Conservation (phyloP, 108 stramenopile species). For the Pseudonitzschia multiseries region DNA sequence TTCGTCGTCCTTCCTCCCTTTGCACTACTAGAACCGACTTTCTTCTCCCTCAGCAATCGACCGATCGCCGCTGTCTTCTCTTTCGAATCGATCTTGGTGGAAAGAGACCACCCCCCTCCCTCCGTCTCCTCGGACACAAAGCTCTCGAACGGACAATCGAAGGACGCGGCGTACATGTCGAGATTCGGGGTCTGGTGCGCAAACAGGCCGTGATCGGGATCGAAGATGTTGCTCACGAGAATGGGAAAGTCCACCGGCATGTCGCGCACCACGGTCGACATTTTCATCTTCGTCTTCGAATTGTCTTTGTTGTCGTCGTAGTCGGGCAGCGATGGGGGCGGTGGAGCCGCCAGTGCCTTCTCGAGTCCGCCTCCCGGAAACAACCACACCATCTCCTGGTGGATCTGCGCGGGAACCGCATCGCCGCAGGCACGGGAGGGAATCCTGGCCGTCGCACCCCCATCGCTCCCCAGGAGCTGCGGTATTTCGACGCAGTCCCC, state of each 20-base stretch:
- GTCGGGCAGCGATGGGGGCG: slow-evolving; percentile 63
- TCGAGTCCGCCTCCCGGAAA: slow-evolving; percentile 47
- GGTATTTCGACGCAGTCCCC: slow-evolving; percentile 64
- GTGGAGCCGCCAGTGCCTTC: slow-evolving; percentile 43
- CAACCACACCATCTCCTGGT: slow-evolving; percentile 63
- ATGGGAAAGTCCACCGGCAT: slow-evolving; percentile 72
- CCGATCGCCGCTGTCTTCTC: slow-evolving; percentile 47
- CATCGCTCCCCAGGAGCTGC: slow-evolving; percentile 35
- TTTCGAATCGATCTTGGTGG: slow-evolving; percentile 40
- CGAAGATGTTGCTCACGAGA: slow-evolving; percentile 67
- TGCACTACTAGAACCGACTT: neutral
- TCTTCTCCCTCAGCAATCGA: slow-evolving; percentile 27
- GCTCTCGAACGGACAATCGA: slow-evolving; percentile 1
- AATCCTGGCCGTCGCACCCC: neutral
- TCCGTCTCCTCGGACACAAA: slow-evolving; percentile 1
- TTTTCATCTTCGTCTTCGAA: slow-evolving; percentile 30
- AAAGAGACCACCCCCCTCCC: slow-evolving; percentile 46
- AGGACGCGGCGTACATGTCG: slow-evolving; percentile 52
- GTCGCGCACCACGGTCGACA: slow-evolving; percentile 47
- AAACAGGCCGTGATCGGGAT: slow-evolving; percentile 75
- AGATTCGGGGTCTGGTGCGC: slow-evolving; percentile 57
- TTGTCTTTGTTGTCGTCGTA: too few relatives aligned
- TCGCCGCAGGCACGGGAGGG: slow-evolving; percentile 41
- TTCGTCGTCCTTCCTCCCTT: slow-evolving; percentile 8
- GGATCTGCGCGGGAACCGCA: slow-evolving; percentile 45